Conservation (phyloP, 331 rosid genomes). For the Malus hybrid region DNA sequence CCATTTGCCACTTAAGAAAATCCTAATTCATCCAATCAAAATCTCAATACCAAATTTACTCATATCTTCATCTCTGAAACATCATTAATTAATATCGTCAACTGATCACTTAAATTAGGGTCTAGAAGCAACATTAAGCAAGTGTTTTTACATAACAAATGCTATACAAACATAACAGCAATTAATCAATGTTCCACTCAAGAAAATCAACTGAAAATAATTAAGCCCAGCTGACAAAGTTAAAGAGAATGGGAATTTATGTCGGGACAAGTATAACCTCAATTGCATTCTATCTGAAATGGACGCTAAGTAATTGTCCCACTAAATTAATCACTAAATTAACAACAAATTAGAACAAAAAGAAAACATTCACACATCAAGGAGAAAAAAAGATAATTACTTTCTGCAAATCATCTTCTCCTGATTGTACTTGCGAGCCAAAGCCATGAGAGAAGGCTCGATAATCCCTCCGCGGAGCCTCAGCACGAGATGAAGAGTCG, state of each 20-base stretch:
- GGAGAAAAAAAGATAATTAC: slow-evolving; percentile 12
- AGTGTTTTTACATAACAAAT: not conserved
- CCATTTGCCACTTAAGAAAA: not conserved
- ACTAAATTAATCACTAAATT: not conserved
- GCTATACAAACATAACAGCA: not conserved
- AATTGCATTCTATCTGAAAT: slow-evolving; percentile 20
- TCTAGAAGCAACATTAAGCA: not conserved
- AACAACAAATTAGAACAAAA: too few species aligned
- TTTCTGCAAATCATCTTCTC: slow-evolving; percentile 75
- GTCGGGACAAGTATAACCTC: slow-evolving; percentile 60
- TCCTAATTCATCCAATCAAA: not conserved
- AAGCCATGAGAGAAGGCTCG: slow-evolving; percentile 70
- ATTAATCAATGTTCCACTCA: slow-evolving; percentile 30
- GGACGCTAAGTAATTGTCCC: slow-evolving; percentile 54
- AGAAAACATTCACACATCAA: not conserved
- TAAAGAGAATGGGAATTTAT: slow-evolving; percentile 30
- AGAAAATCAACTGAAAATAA: slow-evolving; percentile 57
- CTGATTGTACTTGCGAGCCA: slow-evolving; percentile 73
- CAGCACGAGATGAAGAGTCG: slow-evolving; percentile 63
- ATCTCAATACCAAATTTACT: not conserved
- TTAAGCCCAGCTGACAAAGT: slow-evolving; percentile 53
- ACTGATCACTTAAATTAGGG: not conserved
- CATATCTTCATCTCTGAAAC: not conserved
- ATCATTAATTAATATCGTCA: not conserved
- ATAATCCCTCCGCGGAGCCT: slow-evolving; percentile 80